Conservation (phyloP, 306 rosid species). For the Vicia faba region DNA sequence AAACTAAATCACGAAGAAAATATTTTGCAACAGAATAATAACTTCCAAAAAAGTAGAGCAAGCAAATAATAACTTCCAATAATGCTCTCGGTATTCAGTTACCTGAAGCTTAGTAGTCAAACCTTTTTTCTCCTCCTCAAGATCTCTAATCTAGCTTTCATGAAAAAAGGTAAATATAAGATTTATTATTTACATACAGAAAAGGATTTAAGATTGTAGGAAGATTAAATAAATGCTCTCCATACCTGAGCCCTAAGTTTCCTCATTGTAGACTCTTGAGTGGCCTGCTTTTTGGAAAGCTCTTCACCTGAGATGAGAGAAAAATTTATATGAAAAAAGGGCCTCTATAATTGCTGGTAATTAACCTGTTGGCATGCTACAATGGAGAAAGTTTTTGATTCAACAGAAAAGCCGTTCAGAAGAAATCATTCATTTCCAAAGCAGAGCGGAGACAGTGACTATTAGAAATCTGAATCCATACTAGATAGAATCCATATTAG, state of each 20-base stretch:
- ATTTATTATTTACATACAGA: slow-evolving; percentile 32
- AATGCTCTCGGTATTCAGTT: slow-evolving; percentile 40
- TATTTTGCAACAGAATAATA: neutral
- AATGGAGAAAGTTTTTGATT: slow-evolving; percentile 12
- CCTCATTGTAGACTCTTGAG: slow-evolving; percentile 90
- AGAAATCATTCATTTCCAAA: slow-evolving; percentile 28
- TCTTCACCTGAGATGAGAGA: slow-evolving; percentile 78
- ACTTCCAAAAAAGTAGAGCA: slow-evolving; percentile 4
- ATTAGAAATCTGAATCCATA: too few relatives aligned
- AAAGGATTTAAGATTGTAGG: slow-evolving; percentile 31
- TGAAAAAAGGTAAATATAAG: slow-evolving; percentile 41
- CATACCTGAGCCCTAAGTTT: slow-evolving; percentile 92
- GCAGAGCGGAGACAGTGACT: slow-evolving; percentile 3
- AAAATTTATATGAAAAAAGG: slow-evolving; percentile 23
- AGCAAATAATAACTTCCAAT: slow-evolving; percentile 10
- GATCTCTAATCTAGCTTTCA: slow-evolving; percentile 96
- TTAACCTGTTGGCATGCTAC: slow-evolving; percentile 25
- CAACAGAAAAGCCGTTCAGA: slow-evolving; percentile 19
- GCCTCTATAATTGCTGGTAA: slow-evolving; percentile 14
- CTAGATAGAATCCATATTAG: too few relatives aligned
- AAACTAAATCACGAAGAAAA: slow-evolving; percentile 20
- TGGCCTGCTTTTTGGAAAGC: slow-evolving; percentile 98
- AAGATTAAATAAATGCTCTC: slow-evolving; percentile 35
- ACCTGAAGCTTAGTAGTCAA: slow-evolving; percentile 92
- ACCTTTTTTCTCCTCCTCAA: slow-evolving; percentile 99